These are phyloP conservation scores for Vachellia pachyceras DNA, from an alignment of 306 rosid genomes.

Conservation along the genomic window DNA sequence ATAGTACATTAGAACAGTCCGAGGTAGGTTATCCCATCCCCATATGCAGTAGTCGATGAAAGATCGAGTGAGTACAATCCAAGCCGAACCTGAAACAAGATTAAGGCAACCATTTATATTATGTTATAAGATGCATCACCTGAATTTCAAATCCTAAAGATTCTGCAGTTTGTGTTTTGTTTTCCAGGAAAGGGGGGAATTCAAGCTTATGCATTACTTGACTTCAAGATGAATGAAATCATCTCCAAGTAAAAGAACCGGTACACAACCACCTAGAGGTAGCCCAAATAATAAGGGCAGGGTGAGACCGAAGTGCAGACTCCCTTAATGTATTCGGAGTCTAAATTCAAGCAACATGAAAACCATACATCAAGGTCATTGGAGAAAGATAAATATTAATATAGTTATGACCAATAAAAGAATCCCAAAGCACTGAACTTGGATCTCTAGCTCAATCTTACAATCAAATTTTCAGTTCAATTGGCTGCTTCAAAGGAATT, in stretches of 20 bases:
- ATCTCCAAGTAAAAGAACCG: constrained; percentile 6
- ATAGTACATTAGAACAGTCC: constrained; percentile 74
- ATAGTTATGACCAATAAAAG: background rate
- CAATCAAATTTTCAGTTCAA: constrained; percentile 15
- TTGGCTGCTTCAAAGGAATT: background rate
- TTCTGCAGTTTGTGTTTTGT: constrained; percentile 7
- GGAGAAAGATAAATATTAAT: constrained; percentile 16
- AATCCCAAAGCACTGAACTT: constrained; percentile 20
- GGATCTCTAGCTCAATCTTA: constrained; percentile 1
- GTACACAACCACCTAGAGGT: background rate
- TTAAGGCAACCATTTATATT: constrained; percentile 3
- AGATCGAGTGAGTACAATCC: constrained; percentile 76
- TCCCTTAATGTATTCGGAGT: background rate
- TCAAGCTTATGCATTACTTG: background rate
- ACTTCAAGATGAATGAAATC: constrained; percentile 21
- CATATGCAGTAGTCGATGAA: constrained; percentile 77
- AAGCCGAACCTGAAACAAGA: constrained; percentile 63
- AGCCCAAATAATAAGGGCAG: background rate
- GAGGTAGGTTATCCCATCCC: constrained; percentile 91
- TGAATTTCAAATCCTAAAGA: background rate
- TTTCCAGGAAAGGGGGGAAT: background rate
- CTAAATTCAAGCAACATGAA: constrained; percentile 8
- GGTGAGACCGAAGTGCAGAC: too few relatives aligned
- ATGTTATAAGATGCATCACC: constrained; percentile 8
- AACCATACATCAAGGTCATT: constrained; percentile 25